phyloP scores from a whole-genome alignment of 805 yeast genomes.

The Metschnikowia vanudenii region DNA sequence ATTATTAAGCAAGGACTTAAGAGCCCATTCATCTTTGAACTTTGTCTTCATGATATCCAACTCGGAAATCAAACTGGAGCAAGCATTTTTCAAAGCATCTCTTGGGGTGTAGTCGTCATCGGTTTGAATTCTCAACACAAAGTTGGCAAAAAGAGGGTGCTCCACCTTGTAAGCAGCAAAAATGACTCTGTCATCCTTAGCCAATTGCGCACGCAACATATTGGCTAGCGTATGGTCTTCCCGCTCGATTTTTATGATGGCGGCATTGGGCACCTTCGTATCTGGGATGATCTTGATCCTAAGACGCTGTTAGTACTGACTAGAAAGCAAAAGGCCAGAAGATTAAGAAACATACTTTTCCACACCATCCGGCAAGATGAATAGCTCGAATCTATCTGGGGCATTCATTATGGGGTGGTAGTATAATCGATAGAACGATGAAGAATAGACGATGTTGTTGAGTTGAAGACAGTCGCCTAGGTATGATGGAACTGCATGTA shows the following conservation, averaged over 20 bases:
- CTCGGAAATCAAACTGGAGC: conserved; percentile 77
- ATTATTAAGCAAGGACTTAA: conserved; percentile 67
- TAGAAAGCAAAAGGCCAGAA: not conserved
- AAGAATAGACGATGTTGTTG: not conserved
- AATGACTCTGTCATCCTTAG: conserved; percentile 83
- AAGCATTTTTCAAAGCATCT: conserved; percentile 87
- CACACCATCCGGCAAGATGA: conserved; percentile 95
- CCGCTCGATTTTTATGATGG: conserved; percentile 87
- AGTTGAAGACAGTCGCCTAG: not conserved
- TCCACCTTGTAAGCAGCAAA: conserved; percentile 98
- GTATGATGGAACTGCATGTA: not conserved
- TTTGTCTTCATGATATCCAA: conserved; percentile 70
- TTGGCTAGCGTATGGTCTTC: conserved; percentile 98
- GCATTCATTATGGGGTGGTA: conserved; percentile 72
- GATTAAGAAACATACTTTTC: conserved; percentile 60
- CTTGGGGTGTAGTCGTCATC: conserved; percentile 92
- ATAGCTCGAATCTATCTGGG: conserved; percentile 97
- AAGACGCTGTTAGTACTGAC: conserved; percentile 18
- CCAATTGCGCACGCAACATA: conserved; percentile 78
- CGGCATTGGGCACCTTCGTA: conserved; percentile 92
- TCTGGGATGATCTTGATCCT: conserved; percentile 88
- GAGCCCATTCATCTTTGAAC: conserved; percentile 90
- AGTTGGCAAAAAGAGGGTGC: conserved; percentile 95
- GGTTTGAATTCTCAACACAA: conserved; percentile 91
- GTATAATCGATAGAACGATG: not conserved